Percentiles rank a stretch among this genome's conserved stretches.
These are phyloP conservation scores for Apiospora marii DNA, from an alignment of 2,329 filamentous ascomycete genomes.

Conservation along the genomic window DNA sequence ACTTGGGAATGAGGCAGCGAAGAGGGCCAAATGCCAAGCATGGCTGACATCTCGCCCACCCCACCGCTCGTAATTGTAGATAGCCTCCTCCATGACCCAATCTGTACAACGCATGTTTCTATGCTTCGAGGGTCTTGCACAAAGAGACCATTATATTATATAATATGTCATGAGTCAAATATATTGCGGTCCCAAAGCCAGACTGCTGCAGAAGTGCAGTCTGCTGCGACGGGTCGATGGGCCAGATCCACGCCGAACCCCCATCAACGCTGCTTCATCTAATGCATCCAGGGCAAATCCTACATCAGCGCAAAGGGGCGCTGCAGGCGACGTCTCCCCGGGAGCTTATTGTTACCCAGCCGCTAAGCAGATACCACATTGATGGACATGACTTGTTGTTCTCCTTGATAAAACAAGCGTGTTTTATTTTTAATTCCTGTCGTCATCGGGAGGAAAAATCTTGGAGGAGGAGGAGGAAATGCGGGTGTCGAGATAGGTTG, in stretches of 20 bases:
- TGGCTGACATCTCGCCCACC: constrained; percentile 9
- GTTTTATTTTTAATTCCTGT: constrained; percentile 2
- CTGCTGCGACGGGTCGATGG: background rate
- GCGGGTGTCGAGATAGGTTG: constrained; percentile 1
- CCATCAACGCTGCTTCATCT: background rate
- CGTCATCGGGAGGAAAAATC: background rate
- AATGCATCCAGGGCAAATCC: background rate
- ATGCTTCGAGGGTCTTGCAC: background rate
- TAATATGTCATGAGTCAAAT: background rate
- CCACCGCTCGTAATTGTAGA: constrained; percentile 3
- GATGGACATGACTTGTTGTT: background rate
- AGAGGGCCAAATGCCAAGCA: background rate
- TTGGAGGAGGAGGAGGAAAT: background rate
- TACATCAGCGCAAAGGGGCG: background rate
- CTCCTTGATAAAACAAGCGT: background rate
- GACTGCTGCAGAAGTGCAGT: background rate
- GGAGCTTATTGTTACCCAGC: background rate
- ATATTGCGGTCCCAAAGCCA: background rate
- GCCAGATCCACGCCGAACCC: background rate
- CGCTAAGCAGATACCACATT: background rate
- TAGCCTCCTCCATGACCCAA: background rate
- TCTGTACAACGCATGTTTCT: background rate
- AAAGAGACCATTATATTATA: background rate
- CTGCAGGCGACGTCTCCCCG: background rate
- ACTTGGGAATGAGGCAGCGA: background rate